Percentiles rank a stretch among this genome's conserved stretches.
phyloP scores from a whole-genome alignment of 1,284 basidiomycete genomes.

The Neotropicomus parvogracilis region DNA sequence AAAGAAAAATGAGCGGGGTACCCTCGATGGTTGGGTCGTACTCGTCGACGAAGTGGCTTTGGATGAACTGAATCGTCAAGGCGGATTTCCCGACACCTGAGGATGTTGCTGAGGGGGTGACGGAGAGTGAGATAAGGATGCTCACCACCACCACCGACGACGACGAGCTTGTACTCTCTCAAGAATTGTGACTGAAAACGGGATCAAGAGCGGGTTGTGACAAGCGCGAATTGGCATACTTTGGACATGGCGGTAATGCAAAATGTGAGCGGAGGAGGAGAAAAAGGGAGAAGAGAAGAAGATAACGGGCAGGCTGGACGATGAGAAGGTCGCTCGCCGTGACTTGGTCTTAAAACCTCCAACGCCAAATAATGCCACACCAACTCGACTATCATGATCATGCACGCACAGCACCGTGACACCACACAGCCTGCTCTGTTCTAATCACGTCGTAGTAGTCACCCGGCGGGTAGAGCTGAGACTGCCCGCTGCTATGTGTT shows the following conservation, averaged over 20 bases:
- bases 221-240: slow-evolving; percentile 14
- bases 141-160: slow-evolving; percentile 95
- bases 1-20: slow-evolving; percentile 31
- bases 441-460: too few species aligned
- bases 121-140: slow-evolving; percentile 12
- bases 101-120: neutral
- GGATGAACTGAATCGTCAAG: slow-evolving; percentile 97
- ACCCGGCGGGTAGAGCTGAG: too few species aligned
- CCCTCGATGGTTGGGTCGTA: slow-evolving; percentile 98
- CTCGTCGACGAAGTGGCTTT: slow-evolving; percentile 96
- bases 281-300: neutral
- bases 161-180: slow-evolving; percentile 95
- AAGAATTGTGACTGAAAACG: slow-evolving; percentile 78
- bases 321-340: slow-evolving; percentile 11
- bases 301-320: slow-evolving; percentile 10
- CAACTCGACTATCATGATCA: too few species aligned
- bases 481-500: too few species aligned
- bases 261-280: neutral
- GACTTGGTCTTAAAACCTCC: slow-evolving; percentile 13
- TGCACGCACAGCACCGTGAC: neutral
- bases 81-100: slow-evolving; percentile 97
- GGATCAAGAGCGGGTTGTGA: neutral
- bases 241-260: slow-evolving; percentile 29
- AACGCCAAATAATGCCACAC: slow-evolving; percentile 30
- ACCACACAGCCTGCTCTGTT: too few species aligned